Evolutionary conservation across 2,329 filamentous ascomycete genomes (phyloP).

Genomic region (Fusarium virguliforme): DNA sequence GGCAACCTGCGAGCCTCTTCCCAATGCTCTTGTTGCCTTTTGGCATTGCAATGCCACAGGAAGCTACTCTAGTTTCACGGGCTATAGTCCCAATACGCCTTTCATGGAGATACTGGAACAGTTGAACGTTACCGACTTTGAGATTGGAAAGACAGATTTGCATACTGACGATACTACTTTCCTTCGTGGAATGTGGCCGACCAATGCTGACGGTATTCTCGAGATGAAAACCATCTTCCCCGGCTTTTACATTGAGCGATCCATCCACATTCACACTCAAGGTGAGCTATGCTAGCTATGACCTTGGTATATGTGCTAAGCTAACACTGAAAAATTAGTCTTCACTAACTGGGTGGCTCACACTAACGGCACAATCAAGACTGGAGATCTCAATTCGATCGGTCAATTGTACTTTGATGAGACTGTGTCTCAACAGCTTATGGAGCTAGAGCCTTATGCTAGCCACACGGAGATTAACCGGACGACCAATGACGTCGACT

Average conservation of each 20-base stretch:
- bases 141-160: conserved; percentile 7
- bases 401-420: conserved; percentile 25
- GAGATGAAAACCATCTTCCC: conserved; percentile 26
- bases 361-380: conserved; percentile 20
- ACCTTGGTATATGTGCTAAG: too few species aligned
- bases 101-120: conserved; percentile 7
- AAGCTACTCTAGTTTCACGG: conserved; percentile 23
- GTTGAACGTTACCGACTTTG: conserved; percentile 6
- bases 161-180: conserved; percentile 23
- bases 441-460: conserved; percentile 18
- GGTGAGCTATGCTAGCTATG: conserved; percentile 3
- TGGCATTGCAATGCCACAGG: conserved; percentile 28
- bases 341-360: conserved; percentile 22
- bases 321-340: too few species aligned
- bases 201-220: conserved; percentile 16
- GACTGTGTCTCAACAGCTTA: neutral
- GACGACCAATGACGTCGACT: conserved; percentile 12
- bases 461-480: conserved; percentile 27
- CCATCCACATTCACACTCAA: conserved; percentile 22
- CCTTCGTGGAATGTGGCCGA: conserved; percentile 26
- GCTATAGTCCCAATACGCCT: conserved; percentile 17
- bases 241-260: conserved; percentile 18
- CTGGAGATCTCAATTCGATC: conserved; percentile 21
- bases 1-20: neutral
- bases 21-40: neutral